Percentiles rank a stretch among this genome's conserved stretches.
These are phyloP conservation scores for Chenopodium album DNA, from an alignment of 148 eudicot species.

Conservation along the genomic window DNA sequence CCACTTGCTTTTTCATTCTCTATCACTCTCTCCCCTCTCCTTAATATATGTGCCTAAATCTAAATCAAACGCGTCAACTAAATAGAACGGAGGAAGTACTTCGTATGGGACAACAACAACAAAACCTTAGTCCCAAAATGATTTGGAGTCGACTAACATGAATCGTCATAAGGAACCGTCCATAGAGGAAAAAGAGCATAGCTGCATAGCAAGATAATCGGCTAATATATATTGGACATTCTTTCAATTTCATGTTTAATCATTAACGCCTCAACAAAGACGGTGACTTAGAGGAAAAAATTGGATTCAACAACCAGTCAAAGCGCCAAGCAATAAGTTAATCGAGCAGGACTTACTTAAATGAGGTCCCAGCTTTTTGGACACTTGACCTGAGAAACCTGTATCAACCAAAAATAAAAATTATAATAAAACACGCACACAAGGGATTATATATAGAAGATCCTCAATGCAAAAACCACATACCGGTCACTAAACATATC, in stretches of 20 bases:
- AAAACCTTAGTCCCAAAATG: too few species aligned
- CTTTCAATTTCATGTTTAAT: background rate
- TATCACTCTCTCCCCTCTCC: too few species aligned
- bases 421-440: too few species aligned
- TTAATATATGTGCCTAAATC: too few species aligned
- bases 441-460: too few species aligned
- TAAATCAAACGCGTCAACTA: too few species aligned
- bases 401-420: conserved; percentile 5
- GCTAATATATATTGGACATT: background rate
- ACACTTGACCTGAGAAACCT: conserved; percentile 65
- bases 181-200: too few species aligned
- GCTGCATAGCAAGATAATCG: too few species aligned
- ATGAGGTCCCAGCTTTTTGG: conserved; percentile 62
- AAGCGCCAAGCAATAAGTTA: conserved; percentile 19
- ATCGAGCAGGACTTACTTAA: conserved; percentile 42
- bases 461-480: conserved; percentile 20
- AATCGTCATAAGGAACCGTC: too few species aligned
- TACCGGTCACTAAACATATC: conserved; percentile 67
- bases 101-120: background rate
- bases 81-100: too few species aligned
- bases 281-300: background rate
- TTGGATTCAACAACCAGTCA: conserved; percentile 12
- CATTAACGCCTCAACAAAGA: background rate
- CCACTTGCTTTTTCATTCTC: too few species aligned
- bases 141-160: too few species aligned